phyloP scores from a whole-genome alignment of 768 basidiomycete species.

The Mycena belliarum region DNA sequence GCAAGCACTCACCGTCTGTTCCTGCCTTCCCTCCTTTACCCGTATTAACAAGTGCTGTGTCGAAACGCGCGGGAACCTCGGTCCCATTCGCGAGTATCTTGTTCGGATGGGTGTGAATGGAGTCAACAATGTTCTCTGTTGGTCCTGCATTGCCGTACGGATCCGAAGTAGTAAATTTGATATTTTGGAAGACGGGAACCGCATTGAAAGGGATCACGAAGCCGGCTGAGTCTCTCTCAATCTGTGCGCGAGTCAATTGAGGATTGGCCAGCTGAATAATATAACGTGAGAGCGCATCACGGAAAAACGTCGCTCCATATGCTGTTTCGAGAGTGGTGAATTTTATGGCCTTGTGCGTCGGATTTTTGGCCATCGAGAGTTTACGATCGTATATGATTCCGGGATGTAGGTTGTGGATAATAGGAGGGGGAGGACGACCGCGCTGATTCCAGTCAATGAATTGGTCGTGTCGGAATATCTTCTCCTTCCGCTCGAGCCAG shows the following conservation, averaged over 20 bases:
- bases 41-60: slow-evolving; percentile 33
- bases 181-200: slow-evolving; percentile 33
- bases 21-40: slow-evolving; percentile 11
- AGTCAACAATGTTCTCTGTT: slow-evolving; percentile 22
- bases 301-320: not conserved
- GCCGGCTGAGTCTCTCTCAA: slow-evolving; percentile 9
- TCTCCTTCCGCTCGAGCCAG: slow-evolving; percentile 33
- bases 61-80: slow-evolving; percentile 31
- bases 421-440: not conserved
- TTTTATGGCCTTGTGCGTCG: not conserved
- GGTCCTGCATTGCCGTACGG: not conserved
- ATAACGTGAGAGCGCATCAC: not conserved
- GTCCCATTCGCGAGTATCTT: slow-evolving; percentile 14
- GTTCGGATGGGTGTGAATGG: slow-evolving; percentile 30
- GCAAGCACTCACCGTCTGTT: not conserved
- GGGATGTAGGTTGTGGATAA: not conserved
- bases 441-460: slow-evolving; percentile 1
- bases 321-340: not conserved
- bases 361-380: not conserved
- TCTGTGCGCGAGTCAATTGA: not conserved
- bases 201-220: slow-evolving; percentile 24
- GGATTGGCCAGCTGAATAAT: not conserved
- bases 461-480: slow-evolving; percentile 14
- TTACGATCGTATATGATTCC: not conserved
- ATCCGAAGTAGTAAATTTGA: slow-evolving; percentile 27